Evolutionary conservation across 768 basidiomycete genomes (phyloP).

Genomic region (Tylopilus sp.): DNA sequence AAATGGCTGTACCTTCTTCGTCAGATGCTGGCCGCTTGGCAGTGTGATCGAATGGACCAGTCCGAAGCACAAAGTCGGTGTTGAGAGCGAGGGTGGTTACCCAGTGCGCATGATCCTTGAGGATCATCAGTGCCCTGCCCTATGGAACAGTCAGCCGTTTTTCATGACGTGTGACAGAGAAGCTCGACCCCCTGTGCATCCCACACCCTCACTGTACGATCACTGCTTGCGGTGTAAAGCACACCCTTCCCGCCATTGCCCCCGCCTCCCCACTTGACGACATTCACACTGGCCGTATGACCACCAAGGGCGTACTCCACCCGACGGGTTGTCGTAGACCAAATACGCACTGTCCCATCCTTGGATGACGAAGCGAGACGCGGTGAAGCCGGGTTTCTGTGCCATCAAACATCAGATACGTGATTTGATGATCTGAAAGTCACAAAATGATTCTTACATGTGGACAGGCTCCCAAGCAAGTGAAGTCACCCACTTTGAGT

Average conservation of each 20-base stretch:
- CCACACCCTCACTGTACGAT: constrained; percentile 94
- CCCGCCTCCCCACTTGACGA: constrained; percentile 94
- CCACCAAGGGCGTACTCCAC: constrained; percentile 87
- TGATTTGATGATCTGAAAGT: constrained; percentile 1
- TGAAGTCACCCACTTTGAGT: constrained; percentile 94
- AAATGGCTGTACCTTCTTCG: constrained; percentile 64
- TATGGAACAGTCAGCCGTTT: constrained; percentile 29
- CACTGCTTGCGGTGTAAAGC: constrained; percentile 93
- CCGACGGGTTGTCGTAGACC: constrained; percentile 71
- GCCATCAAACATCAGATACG: constrained; percentile 2
- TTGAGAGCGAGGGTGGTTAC: constrained; percentile 95
- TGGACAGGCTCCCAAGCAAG: constrained; percentile 97
- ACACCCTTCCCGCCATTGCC: constrained; percentile 62
- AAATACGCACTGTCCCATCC: constrained; percentile 93
- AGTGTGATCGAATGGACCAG: constrained; percentile 91
- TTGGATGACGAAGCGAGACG: constrained; percentile 95
- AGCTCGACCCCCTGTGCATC: constrained; percentile 70
- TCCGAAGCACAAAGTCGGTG: constrained; percentile 92
- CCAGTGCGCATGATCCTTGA: constrained; percentile 98
- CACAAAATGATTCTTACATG: constrained; percentile 48
- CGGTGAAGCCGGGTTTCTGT: constrained; percentile 72
- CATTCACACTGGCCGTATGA: constrained; percentile 91
- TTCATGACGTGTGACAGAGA: not conserved
- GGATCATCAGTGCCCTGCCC: constrained; percentile 79
- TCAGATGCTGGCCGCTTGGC: constrained; percentile 76